phyloP scores from a whole-genome alignment of 1,284 basidiomycete species.

The Leccinum pachyderme region DNA sequence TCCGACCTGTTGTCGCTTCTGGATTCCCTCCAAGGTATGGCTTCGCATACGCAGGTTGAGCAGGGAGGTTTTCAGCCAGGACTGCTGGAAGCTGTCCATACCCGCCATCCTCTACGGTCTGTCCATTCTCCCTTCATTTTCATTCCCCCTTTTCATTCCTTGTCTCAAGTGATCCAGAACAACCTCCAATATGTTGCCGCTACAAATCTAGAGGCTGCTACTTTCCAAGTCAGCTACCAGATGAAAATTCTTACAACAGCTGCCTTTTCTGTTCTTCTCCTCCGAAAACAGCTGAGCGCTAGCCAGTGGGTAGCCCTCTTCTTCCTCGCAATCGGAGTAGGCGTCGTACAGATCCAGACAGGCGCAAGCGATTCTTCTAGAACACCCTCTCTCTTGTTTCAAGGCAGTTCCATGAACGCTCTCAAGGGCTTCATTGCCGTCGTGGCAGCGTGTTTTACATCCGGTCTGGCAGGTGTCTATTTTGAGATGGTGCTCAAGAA shows the following conservation, averaged over 20 bases:
- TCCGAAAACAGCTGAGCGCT: constrained; percentile 76
- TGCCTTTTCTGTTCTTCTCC: constrained; percentile 86
- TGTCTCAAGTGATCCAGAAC: constrained; percentile 79
- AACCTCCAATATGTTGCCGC: constrained; percentile 95
- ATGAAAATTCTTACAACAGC: constrained; percentile 99
- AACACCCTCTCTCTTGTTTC: constrained; percentile 34
- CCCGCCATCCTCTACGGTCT: constrained; percentile 74
- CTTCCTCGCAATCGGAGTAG: constrained; percentile 88
- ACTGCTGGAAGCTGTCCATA: constrained; percentile 81
- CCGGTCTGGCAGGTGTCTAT: constrained; percentile 97
- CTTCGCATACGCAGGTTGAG: constrained; percentile 43
- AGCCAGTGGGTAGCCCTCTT: constrained; percentile 84
- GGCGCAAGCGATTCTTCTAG: constrained; percentile 36
- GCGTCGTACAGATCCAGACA: constrained; percentile 88
- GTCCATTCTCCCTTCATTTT: constrained; percentile 3
- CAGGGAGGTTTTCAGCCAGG: constrained; percentile 57
- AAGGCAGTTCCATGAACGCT: constrained; percentile 66
- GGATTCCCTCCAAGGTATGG: constrained; percentile 37
- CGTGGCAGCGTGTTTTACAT: constrained; percentile 89
- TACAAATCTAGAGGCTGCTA: constrained; percentile 90
- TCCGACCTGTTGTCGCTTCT: constrained; percentile 28
- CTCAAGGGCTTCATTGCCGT: constrained; percentile 88
- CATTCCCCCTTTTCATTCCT: not conserved
- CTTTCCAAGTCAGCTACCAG: constrained; percentile 94
- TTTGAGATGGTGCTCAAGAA: constrained; percentile 98